phyloP scores from a whole-genome alignment of 2,329 filamentous ascomycete species.

The Dryadomyces sulphureus region DNA sequence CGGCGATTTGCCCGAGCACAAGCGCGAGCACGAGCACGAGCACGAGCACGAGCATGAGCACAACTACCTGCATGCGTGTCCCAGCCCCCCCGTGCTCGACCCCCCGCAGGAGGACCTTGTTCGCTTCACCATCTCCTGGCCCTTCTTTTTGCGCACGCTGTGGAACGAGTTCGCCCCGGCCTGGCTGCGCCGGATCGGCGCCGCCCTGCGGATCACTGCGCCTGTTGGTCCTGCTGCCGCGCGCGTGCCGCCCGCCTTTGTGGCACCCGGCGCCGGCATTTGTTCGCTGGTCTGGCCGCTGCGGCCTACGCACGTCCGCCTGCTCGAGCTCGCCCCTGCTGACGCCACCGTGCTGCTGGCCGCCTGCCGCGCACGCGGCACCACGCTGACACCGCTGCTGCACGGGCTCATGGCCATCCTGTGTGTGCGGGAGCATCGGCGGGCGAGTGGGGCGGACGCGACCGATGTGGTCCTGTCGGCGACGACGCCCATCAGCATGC shows the following conservation, averaged over 20 bases:
- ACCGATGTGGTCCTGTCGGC: slow-evolving; percentile 20
- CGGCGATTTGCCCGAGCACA: no score
- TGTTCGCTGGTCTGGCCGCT: slow-evolving; percentile 15
- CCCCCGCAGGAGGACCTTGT: slow-evolving; percentile 26
- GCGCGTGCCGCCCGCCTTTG: slow-evolving; percentile 19
- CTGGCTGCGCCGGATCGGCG: slow-evolving; percentile 15
- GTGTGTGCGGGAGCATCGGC: slow-evolving; percentile 16
- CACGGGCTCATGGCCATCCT: slow-evolving; percentile 29
- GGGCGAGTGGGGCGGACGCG: background rate
- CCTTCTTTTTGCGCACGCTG: slow-evolving; percentile 24
- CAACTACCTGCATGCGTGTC: no score
- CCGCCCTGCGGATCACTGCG: background rate
- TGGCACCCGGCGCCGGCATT: background rate
- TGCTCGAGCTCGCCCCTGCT: slow-evolving; percentile 20
- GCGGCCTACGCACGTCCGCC: slow-evolving; percentile 19
- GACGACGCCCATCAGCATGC: slow-evolving; percentile 29
- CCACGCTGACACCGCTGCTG: slow-evolving; percentile 33
- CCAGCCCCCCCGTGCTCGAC: slow-evolving; percentile 12
- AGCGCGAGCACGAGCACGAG: background rate
- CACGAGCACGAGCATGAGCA: no score
- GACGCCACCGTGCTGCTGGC: slow-evolving; percentile 19
- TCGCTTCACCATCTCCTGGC: slow-evolving; percentile 22
- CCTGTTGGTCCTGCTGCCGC: slow-evolving; percentile 15
- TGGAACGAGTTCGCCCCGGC: slow-evolving; percentile 25
- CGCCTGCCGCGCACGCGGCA: slow-evolving; percentile 23